A percentile compares a stretch with the other conserved stretches of the same genome.
These are phyloP conservation scores for Annona squamosa DNA, from an alignment of 164 flowering plant genomes.

Conservation along the genomic window DNA sequence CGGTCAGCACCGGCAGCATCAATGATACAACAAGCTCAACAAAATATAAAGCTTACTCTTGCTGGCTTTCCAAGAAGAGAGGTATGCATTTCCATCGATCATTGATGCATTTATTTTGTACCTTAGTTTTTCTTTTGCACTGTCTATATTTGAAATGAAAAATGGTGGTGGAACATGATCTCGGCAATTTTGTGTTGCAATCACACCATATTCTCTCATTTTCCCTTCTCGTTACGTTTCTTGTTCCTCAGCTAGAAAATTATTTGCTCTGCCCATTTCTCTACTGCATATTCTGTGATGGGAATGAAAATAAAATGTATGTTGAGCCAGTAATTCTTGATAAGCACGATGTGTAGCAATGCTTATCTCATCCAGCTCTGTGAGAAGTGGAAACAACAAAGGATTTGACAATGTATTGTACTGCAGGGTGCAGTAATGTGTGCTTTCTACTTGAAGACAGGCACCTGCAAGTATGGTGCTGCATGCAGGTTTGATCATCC, in stretches of 20 bases:
- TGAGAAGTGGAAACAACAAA: background rate
- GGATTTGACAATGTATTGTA: background rate
- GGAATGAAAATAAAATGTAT: background rate
- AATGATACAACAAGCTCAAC: slow-evolving; percentile 29
- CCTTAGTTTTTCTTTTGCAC: background rate
- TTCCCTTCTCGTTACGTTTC: too few relatives aligned
- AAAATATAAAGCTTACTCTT: slow-evolving; percentile 68
- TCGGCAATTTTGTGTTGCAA: background rate
- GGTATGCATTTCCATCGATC: slow-evolving; percentile 37
- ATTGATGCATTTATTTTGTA: background rate
- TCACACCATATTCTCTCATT: background rate
- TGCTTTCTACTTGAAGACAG: slow-evolving; percentile 81
- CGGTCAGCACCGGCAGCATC: slow-evolving; percentile 42
- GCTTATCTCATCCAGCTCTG: background rate
- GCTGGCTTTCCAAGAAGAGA: slow-evolving; percentile 96
- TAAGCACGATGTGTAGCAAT: background rate
- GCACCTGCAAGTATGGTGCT: slow-evolving; percentile 72
- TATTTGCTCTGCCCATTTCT: too few relatives aligned
- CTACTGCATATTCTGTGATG: background rate
- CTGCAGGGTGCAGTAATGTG: slow-evolving; percentile 67
- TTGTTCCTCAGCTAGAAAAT: too few relatives aligned
- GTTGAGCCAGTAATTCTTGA: background rate
- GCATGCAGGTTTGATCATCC: slow-evolving; percentile 94
- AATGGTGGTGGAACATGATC: background rate
- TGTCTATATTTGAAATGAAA: too few relatives aligned